phyloP scores from a whole-genome alignment of 1,139 yeast genomes.

The Geotrichum citri-aurantii region DNA sequence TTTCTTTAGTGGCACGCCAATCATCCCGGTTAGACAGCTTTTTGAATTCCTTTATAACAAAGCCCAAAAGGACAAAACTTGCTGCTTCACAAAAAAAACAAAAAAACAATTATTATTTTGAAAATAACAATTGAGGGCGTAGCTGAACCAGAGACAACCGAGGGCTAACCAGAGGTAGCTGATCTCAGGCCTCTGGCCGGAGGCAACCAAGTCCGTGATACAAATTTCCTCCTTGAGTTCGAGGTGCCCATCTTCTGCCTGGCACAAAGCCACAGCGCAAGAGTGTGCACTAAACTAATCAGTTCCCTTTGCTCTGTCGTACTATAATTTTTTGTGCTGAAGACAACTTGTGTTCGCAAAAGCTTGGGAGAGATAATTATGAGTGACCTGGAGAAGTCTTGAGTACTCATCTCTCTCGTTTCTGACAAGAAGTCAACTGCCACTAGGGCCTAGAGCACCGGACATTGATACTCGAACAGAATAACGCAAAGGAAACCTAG shows the following conservation, averaged over 20 bases:
- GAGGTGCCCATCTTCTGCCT: background rate
- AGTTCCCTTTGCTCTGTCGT: background rate
- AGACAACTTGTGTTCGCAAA: background rate
- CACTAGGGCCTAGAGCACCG: background rate
- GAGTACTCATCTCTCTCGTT: background rate
- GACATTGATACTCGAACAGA: background rate
- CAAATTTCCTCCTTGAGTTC: background rate
- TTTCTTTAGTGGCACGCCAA: background rate
- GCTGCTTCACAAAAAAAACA: background rate
- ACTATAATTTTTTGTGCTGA: too few species aligned
- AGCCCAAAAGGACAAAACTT: background rate
- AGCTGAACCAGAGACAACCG: background rate
- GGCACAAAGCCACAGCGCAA: background rate
- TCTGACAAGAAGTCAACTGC: background rate
- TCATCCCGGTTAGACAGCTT: background rate
- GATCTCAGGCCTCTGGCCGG: background rate
- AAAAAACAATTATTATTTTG: background rate
- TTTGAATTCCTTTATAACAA: background rate
- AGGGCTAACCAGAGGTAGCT: background rate
- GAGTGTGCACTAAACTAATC: too few species aligned
- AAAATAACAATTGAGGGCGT: too few species aligned
- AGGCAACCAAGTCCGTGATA: background rate
- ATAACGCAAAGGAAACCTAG: background rate
- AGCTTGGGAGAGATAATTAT: background rate
- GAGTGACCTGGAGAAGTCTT: background rate